Conservation (phyloP, 1,284 basidiomycete species). For the Leccinum proximum region DNA sequence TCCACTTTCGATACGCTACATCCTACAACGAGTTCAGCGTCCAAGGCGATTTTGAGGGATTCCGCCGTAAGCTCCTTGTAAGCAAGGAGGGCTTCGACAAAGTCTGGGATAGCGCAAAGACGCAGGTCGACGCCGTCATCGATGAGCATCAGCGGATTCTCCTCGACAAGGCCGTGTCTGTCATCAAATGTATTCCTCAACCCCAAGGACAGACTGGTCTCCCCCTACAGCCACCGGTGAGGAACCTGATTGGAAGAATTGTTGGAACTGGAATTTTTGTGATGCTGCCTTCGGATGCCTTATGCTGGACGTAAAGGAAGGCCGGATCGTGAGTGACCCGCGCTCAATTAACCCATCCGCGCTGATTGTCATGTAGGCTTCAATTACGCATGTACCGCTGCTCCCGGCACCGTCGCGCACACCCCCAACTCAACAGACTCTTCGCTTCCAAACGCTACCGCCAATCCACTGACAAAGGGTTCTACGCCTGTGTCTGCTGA, state of each 20-base stretch:
- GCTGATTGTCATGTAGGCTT: constrained; percentile 57
- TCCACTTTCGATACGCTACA: constrained; percentile 96
- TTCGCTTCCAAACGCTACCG: constrained; percentile 30
- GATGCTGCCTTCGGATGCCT: constrained; percentile 93
- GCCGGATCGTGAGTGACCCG: constrained; percentile 64
- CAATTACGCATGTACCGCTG: constrained; percentile 87
- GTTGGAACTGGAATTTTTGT: constrained; percentile 98
- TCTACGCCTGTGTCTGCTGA: constrained; percentile 38
- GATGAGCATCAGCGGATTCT: constrained; percentile 90
- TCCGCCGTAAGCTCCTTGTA: constrained; percentile 76
- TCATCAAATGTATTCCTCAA: constrained; percentile 79
- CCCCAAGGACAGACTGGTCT: constrained; percentile 52
- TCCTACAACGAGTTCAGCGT: constrained; percentile 98
- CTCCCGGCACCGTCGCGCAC: constrained; percentile 39
- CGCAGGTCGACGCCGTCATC: constrained; percentile 89
- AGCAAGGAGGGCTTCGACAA: constrained; percentile 87
- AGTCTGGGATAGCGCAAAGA: constrained; percentile 93
- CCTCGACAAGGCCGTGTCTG: constrained; percentile 87
- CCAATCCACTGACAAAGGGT: constrained; percentile 35
- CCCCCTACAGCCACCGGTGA: constrained; percentile 57
- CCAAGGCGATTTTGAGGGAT: constrained; percentile 87
- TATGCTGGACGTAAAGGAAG: constrained; percentile 87
- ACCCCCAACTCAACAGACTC: constrained; percentile 41
- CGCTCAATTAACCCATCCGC: constrained; percentile 1
- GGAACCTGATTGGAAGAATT: constrained; percentile 94